Evolutionary conservation across 2,329 filamentous ascomycete genomes (phyloP).

Genomic region (Pseudocercospora ulei): DNA sequence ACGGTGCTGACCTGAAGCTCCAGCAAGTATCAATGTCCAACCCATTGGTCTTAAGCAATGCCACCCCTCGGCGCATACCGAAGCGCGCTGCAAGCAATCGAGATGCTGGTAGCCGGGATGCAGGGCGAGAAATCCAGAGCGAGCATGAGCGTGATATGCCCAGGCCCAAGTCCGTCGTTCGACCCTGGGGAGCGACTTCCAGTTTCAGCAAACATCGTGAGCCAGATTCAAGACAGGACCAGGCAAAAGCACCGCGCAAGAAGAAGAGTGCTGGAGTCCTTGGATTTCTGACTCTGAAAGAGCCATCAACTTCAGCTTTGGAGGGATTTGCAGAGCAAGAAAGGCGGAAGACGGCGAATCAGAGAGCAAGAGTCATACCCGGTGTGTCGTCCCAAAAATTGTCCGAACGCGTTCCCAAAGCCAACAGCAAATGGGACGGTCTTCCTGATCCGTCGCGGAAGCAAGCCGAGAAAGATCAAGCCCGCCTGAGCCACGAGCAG

Average conservation of each 20-base stretch:
- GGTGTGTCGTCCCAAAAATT: constrained; percentile 41
- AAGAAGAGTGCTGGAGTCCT: constrained; percentile 36
- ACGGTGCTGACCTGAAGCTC: background rate
- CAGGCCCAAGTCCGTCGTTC: constrained; percentile 2
- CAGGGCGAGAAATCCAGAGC: background rate
- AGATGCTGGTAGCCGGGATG: background rate
- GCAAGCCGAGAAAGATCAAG: constrained; percentile 15
- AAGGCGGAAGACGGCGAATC: constrained; percentile 28
- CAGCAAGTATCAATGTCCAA: constrained; percentile 8
- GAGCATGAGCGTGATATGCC: background rate
- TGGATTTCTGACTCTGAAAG: constrained; percentile 43
- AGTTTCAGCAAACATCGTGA: constrained; percentile 8
- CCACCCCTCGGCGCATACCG: constrained; percentile 19
- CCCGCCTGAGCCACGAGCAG: constrained; percentile 7
- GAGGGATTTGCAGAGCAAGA: constrained; percentile 40
- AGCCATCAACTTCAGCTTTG: constrained; percentile 42
- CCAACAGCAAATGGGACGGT: constrained; percentile 49
- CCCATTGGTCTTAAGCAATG: constrained; percentile 14
- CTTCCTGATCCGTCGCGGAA: constrained; percentile 39
- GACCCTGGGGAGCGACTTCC: constrained; percentile 7
- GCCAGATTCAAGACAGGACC: constrained; percentile 2
- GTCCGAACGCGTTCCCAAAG: constrained; percentile 43
- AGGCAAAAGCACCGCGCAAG: constrained; percentile 20
- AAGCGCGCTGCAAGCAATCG: constrained; percentile 25
- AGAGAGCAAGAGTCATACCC: constrained; percentile 33